phyloP scores from a whole-genome alignment of 2,329 filamentous ascomycete species.

The Westerdykella sp. region DNA sequence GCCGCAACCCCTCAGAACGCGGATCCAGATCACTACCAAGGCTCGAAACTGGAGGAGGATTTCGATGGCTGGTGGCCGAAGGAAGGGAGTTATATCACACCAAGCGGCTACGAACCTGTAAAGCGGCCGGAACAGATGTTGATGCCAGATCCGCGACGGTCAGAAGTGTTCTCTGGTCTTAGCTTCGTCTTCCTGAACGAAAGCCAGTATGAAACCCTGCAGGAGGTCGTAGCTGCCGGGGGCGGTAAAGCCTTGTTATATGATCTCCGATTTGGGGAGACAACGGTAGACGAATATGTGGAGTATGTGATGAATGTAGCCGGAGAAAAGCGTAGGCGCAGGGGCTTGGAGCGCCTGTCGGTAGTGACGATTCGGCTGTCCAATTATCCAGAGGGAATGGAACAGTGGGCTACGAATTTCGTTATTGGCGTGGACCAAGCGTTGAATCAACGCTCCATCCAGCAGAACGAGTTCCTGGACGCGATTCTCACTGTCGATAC shows the following conservation, averaged over 20 bases:
- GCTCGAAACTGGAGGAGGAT: slow-evolving; percentile 65
- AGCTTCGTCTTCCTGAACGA: slow-evolving; percentile 81
- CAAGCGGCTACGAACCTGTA: slow-evolving; percentile 67
- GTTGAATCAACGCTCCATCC: slow-evolving; percentile 74
- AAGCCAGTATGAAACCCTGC: slow-evolving; percentile 67
- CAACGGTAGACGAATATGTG: slow-evolving; percentile 68
- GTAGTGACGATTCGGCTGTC: slow-evolving; percentile 73
- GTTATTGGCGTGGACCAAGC: slow-evolving; percentile 62
- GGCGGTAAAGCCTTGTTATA: slow-evolving; percentile 74
- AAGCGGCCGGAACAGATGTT: slow-evolving; percentile 64
- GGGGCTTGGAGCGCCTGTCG: slow-evolving; percentile 59
- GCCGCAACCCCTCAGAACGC: slow-evolving; percentile 45
- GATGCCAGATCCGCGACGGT: slow-evolving; percentile 59
- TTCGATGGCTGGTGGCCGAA: slow-evolving; percentile 76
- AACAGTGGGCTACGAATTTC: slow-evolving; percentile 65
- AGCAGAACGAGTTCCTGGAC: slow-evolving; percentile 88
- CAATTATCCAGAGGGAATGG: slow-evolving; percentile 37
- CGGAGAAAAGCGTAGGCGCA: slow-evolving; percentile 64
- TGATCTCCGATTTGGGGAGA: slow-evolving; percentile 56
- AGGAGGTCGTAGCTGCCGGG: slow-evolving; percentile 68
- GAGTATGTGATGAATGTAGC: slow-evolving; percentile 68
- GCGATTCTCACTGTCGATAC: slow-evolving; percentile 79
- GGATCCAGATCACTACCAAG: slow-evolving; percentile 42
- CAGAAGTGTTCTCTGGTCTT: slow-evolving; percentile 74
- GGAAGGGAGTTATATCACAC: slow-evolving; percentile 64